These are phyloP conservation scores for Daphne laureola DNA, from an alignment of 441 rosid genomes.

Conservation along the genomic window DNA sequence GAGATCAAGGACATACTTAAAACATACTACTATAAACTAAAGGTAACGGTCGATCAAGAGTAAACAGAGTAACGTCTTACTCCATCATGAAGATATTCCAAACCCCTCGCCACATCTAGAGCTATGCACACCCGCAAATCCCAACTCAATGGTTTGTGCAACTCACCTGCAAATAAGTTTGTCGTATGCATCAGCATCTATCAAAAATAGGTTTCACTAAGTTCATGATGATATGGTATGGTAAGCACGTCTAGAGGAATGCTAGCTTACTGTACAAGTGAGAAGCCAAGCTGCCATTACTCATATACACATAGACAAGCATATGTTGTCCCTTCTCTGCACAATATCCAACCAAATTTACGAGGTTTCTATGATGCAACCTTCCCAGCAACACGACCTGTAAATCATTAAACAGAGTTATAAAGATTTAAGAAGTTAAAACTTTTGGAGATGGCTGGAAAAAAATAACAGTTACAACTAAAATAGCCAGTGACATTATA, in stretches of 20 bases:
- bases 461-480: slow-evolving; percentile 1
- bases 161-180: slow-evolving; percentile 38
- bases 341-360: slow-evolving; percentile 91
- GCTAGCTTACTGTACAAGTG: slow-evolving; percentile 77
- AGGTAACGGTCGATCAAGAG: slow-evolving; percentile 1
- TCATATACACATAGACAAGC: slow-evolving; percentile 95
- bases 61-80: slow-evolving; percentile 32
- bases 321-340: slow-evolving; percentile 92
- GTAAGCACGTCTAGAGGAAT: no score
- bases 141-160: slow-evolving; percentile 61
- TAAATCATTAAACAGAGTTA: slow-evolving; percentile 10
- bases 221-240: no score
- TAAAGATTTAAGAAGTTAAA: slow-evolving; percentile 4
- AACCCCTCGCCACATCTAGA: slow-evolving; percentile 86
- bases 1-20: not conserved
- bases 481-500: no score
- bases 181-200: no score
- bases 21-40: slow-evolving; percentile 2
- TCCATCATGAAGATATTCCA: slow-evolving; percentile 99
- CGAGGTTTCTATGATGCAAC: slow-evolving; percentile 92
- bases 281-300: slow-evolving; percentile 94
- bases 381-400: slow-evolving; percentile 96
- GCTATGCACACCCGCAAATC: slow-evolving; percentile 78
- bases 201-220: no score
- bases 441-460: slow-evolving; percentile 1